These are phyloP conservation scores for Pleurotus sapidus DNA, from an alignment of 768 basidiomycete species.

Conservation along the genomic window DNA sequence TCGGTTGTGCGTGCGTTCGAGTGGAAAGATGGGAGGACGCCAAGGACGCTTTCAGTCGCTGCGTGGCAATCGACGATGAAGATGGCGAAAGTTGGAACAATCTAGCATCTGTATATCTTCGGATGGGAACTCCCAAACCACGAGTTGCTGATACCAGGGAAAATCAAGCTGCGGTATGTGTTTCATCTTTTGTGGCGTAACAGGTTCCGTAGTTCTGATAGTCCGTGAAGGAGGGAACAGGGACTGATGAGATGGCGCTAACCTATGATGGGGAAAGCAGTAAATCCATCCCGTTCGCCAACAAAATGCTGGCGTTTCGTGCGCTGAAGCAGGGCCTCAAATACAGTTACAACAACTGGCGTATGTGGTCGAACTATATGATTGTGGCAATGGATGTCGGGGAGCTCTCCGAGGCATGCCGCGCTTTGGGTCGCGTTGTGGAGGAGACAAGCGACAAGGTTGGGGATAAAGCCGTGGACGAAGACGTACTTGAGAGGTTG, in stretches of 20 bases:
- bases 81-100: conserved; percentile 99
- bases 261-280: conserved; percentile 16
- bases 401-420: conserved; percentile 83
- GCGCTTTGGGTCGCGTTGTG: conserved; percentile 79
- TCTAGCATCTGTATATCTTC: conserved; percentile 90
- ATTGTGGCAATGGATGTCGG: conserved; percentile 91
- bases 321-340: conserved; percentile 90
- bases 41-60: conserved; percentile 77
- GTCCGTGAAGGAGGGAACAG: not conserved
- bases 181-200: not conserved
- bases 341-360: conserved; percentile 87
- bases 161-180: conserved; percentile 18
- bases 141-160: conserved; percentile 17
- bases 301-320: conserved; percentile 88
- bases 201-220: not conserved
- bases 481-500: conserved; percentile 84
- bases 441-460: conserved; percentile 60
- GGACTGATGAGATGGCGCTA: not conserved
- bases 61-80: conserved; percentile 91
- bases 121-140: conserved; percentile 50
- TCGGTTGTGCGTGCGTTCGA: conserved; percentile 90
- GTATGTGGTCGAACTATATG: conserved; percentile 99
- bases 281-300: conserved; percentile 52
- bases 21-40: conserved; percentile 83
- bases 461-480: conserved; percentile 66